Evolutionary conservation across 1,284 basidiomycete genomes (phyloP), one percentile per base, ranked within the genome.

Genomic region (Bothia castanella): DNA sequence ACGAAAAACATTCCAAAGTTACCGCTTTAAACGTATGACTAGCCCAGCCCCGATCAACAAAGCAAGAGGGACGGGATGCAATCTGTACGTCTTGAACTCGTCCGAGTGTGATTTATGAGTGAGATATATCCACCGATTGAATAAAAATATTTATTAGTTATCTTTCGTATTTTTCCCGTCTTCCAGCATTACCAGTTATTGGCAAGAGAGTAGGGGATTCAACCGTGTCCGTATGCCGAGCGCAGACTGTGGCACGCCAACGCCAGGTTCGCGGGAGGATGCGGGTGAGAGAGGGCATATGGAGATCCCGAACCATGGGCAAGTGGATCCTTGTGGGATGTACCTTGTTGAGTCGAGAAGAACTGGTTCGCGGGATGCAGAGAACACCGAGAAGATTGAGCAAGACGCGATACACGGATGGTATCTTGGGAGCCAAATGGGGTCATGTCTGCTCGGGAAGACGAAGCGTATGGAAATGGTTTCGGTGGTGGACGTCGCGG

Each of bases 401-500:
- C 29, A 16, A 47, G 48, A 23, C 61, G 67, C 0, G 69, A 62
- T 4, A 61, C 62, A 23, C 75, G 74, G 9, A 73, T 65, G 14
- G 75, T 74, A 8, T 73, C 73, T 11, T 71, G 69, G 7, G 66
- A 53, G 5, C 58, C 53, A 49, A 67, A 66, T 8, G 61, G 56
- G 21, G 61, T 58, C 21, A 72, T 62, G 48, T 73, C 70, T 29
- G 63, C 48, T 35, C 63, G 65, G 27, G 72, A 66, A 35, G 71
- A 63, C 10, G 71, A 54, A 10, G 64, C 57, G 20, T 67, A 72
- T 1, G 68, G 29, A 14, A 55, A 45, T 5, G 51, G 41, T 14
- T 23, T 27, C 14, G 47, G 17, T 5, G 47, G 44, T 6, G 40
- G 37, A 36, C 37, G 56, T 30, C 51, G 51, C 20, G 48, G 47